Evolutionary conservation across 2,329 filamentous ascomycete genomes (phyloP).

Genomic region (Dothistroma pini): DNA sequence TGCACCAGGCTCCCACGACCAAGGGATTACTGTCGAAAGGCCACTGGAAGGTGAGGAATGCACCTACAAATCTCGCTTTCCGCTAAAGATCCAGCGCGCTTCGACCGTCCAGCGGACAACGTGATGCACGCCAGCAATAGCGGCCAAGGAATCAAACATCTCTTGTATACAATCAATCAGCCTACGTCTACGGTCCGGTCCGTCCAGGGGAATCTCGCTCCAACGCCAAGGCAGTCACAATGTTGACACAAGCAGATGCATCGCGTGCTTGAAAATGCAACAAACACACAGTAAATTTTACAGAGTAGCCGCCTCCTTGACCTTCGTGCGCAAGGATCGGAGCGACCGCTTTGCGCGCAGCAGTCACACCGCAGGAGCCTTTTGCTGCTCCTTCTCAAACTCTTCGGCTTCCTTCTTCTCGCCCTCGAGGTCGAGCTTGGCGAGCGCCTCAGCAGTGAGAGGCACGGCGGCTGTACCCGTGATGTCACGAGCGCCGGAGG

Average conservation of each 20-base stretch:
- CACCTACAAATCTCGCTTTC: too few species aligned
- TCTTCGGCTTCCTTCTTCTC: constrained; percentile 15
- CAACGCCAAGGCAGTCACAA: not conserved
- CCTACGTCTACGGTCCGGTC: not conserved
- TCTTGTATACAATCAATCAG: not conserved
- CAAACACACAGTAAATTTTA: not conserved
- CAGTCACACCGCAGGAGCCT: not conserved
- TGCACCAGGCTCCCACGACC: too few species aligned
- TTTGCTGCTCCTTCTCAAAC: constrained; percentile 4
- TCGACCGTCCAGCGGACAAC: too few species aligned
- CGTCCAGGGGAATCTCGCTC: not conserved
- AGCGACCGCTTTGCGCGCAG: not conserved
- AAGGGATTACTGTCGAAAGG: too few species aligned
- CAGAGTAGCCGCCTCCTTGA: not conserved
- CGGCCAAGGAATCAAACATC: not conserved
- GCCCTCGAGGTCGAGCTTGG: constrained; percentile 29
- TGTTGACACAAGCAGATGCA: not conserved
- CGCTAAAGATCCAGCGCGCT: too few species aligned
- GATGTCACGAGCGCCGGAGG: not conserved
- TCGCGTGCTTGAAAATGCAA: constrained; percentile 10
- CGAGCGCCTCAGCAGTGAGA: constrained; percentile 33
- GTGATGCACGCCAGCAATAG: not conserved
- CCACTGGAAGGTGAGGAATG: too few species aligned
- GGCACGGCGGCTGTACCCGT: constrained; percentile 15
- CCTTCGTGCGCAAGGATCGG: not conserved